Conservation (phyloP, 2,329 filamentous ascomycete species). For the Aureobasidium sp. region DNA sequence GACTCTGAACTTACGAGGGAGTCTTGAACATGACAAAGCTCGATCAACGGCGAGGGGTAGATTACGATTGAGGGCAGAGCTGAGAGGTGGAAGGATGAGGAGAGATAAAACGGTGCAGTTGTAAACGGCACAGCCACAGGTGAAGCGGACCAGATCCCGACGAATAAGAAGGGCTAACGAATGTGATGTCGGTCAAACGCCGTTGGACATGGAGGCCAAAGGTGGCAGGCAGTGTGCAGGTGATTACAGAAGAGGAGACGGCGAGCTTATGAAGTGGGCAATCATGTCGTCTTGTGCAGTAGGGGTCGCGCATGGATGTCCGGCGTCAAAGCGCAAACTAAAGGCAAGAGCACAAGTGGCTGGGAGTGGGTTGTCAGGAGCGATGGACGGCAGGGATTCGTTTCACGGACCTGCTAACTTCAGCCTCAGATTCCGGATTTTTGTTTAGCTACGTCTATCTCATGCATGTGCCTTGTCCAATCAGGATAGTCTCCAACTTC, state of each 20-base stretch:
- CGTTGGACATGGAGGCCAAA: conserved; percentile 8
- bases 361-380: conserved; percentile 13
- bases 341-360: conserved; percentile 9
- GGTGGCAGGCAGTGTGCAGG: background rate
- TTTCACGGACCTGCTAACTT: conserved; percentile 9
- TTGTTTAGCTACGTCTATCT: conserved; percentile 3
- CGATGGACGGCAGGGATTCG: conserved; percentile 5
- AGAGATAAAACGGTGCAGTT: background rate
- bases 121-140: conserved; percentile 13
- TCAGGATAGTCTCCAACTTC: background rate
- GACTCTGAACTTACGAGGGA: conserved; percentile 11
- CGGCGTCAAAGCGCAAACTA: background rate
- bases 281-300: background rate
- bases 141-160: background rate
- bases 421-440: conserved; percentile 15
- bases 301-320: conserved; percentile 5
- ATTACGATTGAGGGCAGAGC: conserved; percentile 9
- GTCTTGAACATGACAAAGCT: conserved; percentile 11
- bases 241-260: conserved; percentile 3
- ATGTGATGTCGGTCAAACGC: background rate
- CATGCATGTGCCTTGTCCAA: conserved; percentile 2
- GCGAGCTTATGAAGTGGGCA: background rate
- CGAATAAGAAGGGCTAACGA: conserved; percentile 1
- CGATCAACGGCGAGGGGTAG: conserved; percentile 9
- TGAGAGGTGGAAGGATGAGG: conserved; percentile 4